Conservation (phyloP, 2,329 filamentous ascomycete species). For the Fusarium verrucosum region DNA sequence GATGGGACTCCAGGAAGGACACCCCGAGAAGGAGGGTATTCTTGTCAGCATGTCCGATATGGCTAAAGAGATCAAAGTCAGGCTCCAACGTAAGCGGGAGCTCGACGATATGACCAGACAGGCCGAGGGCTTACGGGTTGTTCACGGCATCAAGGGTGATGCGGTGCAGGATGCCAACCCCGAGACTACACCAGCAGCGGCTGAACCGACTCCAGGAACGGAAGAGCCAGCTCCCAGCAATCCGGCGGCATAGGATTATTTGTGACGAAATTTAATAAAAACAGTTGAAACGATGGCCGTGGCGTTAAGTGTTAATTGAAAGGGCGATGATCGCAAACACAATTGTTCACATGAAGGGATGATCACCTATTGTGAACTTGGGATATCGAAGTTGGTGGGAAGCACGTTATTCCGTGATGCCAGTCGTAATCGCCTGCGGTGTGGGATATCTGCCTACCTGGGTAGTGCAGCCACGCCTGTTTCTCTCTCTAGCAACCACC, state of each 20-base stretch:
- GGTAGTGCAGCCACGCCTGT: conserved; percentile 17
- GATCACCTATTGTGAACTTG: background rate
- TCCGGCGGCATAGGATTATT: conserved; percentile 14
- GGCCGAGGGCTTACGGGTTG: conserved; percentile 58
- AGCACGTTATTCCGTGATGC: conserved; percentile 21
- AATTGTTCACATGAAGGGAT: conserved; percentile 3
- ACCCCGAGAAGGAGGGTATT: conserved; percentile 90
- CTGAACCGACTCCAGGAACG: conserved; percentile 15
- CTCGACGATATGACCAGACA: conserved; percentile 55
- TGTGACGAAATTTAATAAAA: conserved; percentile 25
- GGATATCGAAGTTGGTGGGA: background rate
- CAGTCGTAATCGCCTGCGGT: background rate
- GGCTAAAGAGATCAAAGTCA: conserved; percentile 67
- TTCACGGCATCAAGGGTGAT: conserved; percentile 56
- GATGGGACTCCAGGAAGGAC: conserved; percentile 76
- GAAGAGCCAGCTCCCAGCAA: conserved; percentile 25
- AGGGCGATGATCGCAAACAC: conserved; percentile 2
- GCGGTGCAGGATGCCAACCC: conserved; percentile 17
- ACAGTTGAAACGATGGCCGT: conserved; percentile 28
- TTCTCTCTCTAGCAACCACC: conserved; percentile 19
- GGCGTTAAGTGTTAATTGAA: conserved; percentile 30
- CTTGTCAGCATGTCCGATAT: conserved; percentile 72
- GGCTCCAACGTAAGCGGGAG: conserved; percentile 55
- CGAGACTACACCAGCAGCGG: conserved; percentile 16
- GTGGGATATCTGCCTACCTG: conserved; percentile 8